These are phyloP conservation scores for Cystofilobasidium ferigula DNA, from an alignment of 768 basidiomycete genomes.

Conservation along the genomic window DNA sequence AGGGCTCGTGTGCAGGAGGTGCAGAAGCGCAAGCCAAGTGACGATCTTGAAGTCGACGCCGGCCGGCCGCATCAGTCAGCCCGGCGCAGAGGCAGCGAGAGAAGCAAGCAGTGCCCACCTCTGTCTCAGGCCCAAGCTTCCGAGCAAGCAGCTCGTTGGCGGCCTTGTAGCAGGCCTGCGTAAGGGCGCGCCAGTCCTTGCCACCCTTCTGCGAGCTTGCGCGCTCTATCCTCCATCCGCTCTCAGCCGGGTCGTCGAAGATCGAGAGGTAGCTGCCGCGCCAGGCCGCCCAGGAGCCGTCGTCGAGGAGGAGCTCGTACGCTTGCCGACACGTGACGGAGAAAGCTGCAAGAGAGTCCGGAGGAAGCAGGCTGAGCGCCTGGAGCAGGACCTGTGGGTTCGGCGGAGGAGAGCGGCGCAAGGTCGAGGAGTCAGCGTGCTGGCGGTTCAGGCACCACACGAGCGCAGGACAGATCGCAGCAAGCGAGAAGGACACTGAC, in stretches of 20 bases:
- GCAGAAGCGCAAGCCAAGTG: neutral
- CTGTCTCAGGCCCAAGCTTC: neutral
- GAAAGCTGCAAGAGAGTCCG: neutral
- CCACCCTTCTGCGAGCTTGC: neutral
- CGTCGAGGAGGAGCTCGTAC: neutral
- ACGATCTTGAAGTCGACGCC: neutral
- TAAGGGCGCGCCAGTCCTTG: neutral
- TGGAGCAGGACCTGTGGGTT: neutral
- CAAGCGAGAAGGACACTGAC: neutral
- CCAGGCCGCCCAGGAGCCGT: neutral
- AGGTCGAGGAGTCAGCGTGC: neutral
- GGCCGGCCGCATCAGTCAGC: neutral
- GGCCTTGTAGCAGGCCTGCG: neutral
- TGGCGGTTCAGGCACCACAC: neutral
- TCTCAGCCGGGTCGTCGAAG: neutral
- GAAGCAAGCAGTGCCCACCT: neutral
- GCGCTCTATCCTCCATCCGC: neutral
- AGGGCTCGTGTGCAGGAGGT: neutral
- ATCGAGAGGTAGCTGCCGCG: neutral
- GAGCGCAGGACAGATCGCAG: neutral
- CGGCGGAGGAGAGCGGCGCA: neutral
- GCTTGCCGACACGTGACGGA: neutral
- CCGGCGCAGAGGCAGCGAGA: neutral
- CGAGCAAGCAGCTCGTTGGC: neutral
- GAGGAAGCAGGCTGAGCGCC: neutral